A percentile compares a stretch with the other conserved stretches of the same genome.
These are phyloP conservation scores for Aspergillus campestris DNA, from an alignment of 495 filamentous ascomycete genomes.

Conservation along the genomic window DNA sequence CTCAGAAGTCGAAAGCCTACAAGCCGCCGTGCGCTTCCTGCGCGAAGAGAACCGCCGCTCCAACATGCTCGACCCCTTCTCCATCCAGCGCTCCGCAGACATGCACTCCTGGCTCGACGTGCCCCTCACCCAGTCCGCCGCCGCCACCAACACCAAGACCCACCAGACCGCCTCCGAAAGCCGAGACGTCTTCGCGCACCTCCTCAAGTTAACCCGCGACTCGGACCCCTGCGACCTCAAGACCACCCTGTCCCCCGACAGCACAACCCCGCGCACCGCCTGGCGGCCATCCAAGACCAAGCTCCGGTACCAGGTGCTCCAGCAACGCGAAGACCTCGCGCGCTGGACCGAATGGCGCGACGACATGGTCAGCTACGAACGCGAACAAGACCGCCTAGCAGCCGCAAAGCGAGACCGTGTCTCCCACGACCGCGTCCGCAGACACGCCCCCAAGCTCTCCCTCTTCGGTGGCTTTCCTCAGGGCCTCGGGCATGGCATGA, in stretches of 20 bases:
- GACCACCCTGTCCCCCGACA: slow-evolving; percentile 26
- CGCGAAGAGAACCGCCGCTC: slow-evolving; percentile 68
- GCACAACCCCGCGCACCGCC: slow-evolving; percentile 42
- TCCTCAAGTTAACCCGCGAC: slow-evolving; percentile 57
- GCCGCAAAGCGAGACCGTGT: slow-evolving; percentile 29
- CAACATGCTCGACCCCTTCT: slow-evolving; percentile 51
- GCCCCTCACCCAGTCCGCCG: slow-evolving; percentile 42
- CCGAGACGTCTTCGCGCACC: slow-evolving; percentile 59
- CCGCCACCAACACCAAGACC: slow-evolving; percentile 34
- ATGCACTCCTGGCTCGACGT: slow-evolving; percentile 53
- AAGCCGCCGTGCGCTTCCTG: slow-evolving; percentile 69
- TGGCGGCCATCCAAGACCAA: slow-evolving; percentile 55
- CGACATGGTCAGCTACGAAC: slow-evolving; percentile 40
- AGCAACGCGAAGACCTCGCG: slow-evolving; percentile 53
- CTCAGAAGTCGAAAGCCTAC: slow-evolving; percentile 58
- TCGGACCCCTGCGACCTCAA: slow-evolving; percentile 50
- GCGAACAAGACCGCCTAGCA: slow-evolving; percentile 34
- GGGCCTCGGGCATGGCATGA: slow-evolving; percentile 35
- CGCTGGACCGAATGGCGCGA: slow-evolving; percentile 53
- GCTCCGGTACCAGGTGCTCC: slow-evolving; percentile 49
- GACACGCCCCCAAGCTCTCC: slow-evolving; percentile 24
- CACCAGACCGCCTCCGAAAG: slow-evolving; percentile 57
- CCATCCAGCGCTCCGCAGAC: slow-evolving; percentile 44
- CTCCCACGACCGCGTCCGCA: slow-evolving; percentile 17
- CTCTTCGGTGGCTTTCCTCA: slow-evolving; percentile 24